Base-by-base conservation (phyloP, 768 basidiomycete genomes). In the Piloderma croceum region DNA sequence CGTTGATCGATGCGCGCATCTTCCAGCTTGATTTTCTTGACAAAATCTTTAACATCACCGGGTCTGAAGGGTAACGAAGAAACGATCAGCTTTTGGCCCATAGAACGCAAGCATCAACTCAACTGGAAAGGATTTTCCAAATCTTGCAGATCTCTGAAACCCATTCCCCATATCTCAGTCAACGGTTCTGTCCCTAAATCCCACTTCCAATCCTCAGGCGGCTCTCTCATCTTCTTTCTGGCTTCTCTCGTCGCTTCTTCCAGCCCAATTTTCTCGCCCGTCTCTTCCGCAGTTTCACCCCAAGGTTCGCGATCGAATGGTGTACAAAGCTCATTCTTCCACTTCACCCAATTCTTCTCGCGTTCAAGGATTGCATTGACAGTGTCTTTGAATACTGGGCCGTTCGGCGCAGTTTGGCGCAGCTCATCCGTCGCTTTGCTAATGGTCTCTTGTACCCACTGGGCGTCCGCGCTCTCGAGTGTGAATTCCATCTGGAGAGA, bases 291-390 rank as follows among this genome's bases (percentile, higher is more conserved):
- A 9, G 62, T 64, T n/a, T n/a, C n/a, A n/a, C n/a, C n/a, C 74
- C 81, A 78, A 5, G 83, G 70, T 27, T 79, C 79, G 50, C 80
- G 81, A 55, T 89, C 86, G 53, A 92, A 91, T 3, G 83, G 76
- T 12, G 76, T 65, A 55, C 90, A 92, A 3, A 83, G 60, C 31
- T 86, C 81, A 47, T 85, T 86, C 65, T 92, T 92, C 90, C 89
- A 92, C 47, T 74, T 77, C 3, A 89, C 78, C 90, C 90, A 93
- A 52, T 90, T 91, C 57, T 78, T 81, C 62, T 93, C 90, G 37
- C 90, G 71, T 48, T 87, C 81, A 5, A 92, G 68, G 24, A 91
- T 81, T 7, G 73, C 66, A 38, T 58, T 66, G 19, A 85, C 81
- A 0, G 86, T 85, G 10, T 89, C 86, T 1, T 82, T 73, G 57